Percentiles rank a stretch among this genome's conserved stretches.
These are phyloP conservation scores for Candolleomyces efflorescens DNA, from an alignment of 768 basidiomycete genomes.

Conservation along the genomic window DNA sequence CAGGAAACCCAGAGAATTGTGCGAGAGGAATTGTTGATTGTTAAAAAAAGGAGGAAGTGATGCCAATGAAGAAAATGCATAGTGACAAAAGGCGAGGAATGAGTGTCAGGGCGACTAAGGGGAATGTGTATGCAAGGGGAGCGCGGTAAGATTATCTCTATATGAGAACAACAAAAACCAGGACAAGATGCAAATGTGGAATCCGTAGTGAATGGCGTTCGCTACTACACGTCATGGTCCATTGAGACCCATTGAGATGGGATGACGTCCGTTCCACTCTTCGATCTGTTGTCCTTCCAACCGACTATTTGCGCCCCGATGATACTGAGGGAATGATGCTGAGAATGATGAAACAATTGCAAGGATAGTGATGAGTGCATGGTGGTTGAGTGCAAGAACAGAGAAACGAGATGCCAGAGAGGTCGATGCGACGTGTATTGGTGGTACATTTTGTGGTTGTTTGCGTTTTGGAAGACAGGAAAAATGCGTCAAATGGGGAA, in stretches of 20 bases:
- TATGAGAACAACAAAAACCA: constrained; percentile 12
- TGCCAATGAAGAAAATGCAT: constrained; percentile 15
- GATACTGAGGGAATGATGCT: constrained; percentile 34
- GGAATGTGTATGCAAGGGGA: constrained; percentile 12
- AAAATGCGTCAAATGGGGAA: constrained; percentile 31
- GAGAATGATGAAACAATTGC: constrained; percentile 53
- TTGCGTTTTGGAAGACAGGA: constrained; percentile 49
- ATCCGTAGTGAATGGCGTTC: constrained; percentile 5
- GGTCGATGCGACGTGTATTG: constrained; percentile 64
- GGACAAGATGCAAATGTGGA: constrained; percentile 8
- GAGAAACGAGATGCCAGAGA: constrained; percentile 56
- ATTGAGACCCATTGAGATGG: constrained; percentile 12
- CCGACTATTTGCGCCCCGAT: constrained; percentile 44
- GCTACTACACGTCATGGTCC: neutral
- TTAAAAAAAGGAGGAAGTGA: constrained; percentile 14
- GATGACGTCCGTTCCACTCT: constrained; percentile 22
- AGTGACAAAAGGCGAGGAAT: constrained; percentile 10
- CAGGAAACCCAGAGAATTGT: constrained; percentile 12
- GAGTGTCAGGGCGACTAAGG: constrained; percentile 11
- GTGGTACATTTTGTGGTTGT: constrained; percentile 78
- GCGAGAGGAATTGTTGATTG: constrained; percentile 7
- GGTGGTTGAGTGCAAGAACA: constrained; percentile 61
- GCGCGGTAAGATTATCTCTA: constrained; percentile 11
- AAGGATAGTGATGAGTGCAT: constrained; percentile 63
- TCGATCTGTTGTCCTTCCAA: constrained; percentile 28